A percentile compares a stretch with the other conserved stretches of the same genome.
Conservation (phyloP, 1,284 basidiomycete genomes). For the Uromyces viciae-fabae region DNA sequence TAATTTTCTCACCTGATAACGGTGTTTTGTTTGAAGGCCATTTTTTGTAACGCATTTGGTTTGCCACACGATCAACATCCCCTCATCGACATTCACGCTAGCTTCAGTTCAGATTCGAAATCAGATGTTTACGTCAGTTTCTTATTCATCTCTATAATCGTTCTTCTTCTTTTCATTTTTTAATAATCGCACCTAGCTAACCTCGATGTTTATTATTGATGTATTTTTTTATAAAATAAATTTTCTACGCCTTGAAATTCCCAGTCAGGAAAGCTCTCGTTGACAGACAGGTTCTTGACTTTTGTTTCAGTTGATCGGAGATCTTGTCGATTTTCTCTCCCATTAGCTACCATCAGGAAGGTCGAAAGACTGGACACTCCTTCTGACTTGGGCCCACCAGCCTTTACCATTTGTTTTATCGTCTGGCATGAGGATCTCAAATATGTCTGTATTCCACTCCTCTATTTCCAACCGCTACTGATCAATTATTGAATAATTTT, state of each 20-base stretch:
- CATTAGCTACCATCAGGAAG: conserved; percentile 84
- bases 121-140: conserved; percentile 91
- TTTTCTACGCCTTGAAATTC: conserved; percentile 45
- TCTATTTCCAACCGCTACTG: too few species aligned
- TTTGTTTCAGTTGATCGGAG: conserved; percentile 88
- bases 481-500: too few species aligned
- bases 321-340: conserved; percentile 84
- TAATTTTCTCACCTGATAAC: not conserved
- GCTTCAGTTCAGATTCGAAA: conserved; percentile 74
- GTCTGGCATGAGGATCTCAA: conserved; percentile 87
- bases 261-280: conserved; percentile 82
- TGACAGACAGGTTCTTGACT: conserved; percentile 83
- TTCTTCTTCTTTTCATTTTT: not conserved
- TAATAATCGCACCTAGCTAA: not conserved
- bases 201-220: conserved; percentile 45
- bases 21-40: not conserved
- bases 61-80: conserved; percentile 42
- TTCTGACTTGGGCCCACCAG: conserved; percentile 70
- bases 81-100: conserved; percentile 73
- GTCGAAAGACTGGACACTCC: conserved; percentile 71
- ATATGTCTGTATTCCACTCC: conserved; percentile 64
- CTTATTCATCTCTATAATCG: too few species aligned
- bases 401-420: conserved; percentile 89
- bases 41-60: conserved; percentile 44
- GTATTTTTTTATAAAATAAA: conserved; percentile 52